A percentile compares a stretch with the other conserved stretches of the same genome.
Evolutionary conservation across 1,284 basidiomycete species (phyloP).

Genomic region (Cutaneotrichosporon curvatum): DNA sequence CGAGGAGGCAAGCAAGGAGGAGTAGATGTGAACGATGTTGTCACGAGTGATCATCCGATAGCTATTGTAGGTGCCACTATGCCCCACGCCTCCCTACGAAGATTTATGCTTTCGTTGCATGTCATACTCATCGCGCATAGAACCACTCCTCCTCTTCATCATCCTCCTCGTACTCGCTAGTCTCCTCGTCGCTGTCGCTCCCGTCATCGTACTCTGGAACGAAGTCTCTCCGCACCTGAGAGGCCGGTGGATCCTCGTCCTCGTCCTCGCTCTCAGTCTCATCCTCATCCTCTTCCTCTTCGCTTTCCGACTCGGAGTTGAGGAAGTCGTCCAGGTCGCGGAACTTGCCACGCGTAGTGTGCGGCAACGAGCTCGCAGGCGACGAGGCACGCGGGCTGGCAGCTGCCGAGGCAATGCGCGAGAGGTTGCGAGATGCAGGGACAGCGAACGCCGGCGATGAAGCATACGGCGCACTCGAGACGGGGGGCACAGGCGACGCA

Average conservation of each 20-base stretch:
- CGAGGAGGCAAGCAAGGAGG: too few species aligned
- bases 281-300: conserved; percentile 32
- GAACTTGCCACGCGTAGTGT: conserved; percentile 27
- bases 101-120: too few species aligned
- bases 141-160: conserved; percentile 4
- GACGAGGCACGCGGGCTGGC: conserved; percentile 6
- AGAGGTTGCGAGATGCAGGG: neutral
- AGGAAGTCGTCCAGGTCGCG: conserved; percentile 46
- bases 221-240: conserved; percentile 22
- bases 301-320: conserved; percentile 37
- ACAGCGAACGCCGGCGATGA: neutral
- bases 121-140: neutral
- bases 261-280: conserved; percentile 45
- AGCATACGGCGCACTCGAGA: neutral
- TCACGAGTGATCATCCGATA: too few species aligned
- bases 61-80: too few species aligned
- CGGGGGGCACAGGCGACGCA: neutral
- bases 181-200: conserved; percentile 17
- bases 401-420: neutral
- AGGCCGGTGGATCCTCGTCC: neutral
- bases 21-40: too few species aligned
- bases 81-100: too few species aligned
- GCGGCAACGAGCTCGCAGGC: conserved; percentile 7
- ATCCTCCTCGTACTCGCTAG: conserved; percentile 13
- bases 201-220: conserved; percentile 36